Conservation (phyloP, 1,284 basidiomycete species). For the Heliocybe sulcata region DNA sequence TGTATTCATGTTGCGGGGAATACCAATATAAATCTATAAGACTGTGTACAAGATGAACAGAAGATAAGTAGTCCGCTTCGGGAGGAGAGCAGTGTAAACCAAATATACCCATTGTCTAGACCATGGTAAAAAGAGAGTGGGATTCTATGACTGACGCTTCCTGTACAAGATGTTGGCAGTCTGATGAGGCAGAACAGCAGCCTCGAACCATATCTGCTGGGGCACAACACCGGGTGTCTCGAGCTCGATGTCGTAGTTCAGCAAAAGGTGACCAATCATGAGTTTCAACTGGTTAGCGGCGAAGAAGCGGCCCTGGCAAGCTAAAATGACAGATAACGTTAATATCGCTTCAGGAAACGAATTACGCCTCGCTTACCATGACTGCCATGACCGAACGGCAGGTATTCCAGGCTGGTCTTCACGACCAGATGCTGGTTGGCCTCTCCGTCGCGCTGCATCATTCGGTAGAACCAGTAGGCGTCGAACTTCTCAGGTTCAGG, state of each 20-base stretch:
- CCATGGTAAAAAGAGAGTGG: no score
- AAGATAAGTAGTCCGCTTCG: no score
- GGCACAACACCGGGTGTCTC: not conserved
- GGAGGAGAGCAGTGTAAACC: no score
- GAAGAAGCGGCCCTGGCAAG: constrained; percentile 38
- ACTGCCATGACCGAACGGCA: not conserved
- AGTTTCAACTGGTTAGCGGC: constrained; percentile 35
- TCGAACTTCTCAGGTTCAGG: constrained; percentile 8
- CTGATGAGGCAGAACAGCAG: no score
- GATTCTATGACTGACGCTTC: no score
- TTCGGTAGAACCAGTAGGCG: constrained; percentile 6
- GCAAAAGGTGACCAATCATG: constrained; percentile 10
- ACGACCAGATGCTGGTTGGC: constrained; percentile 1
- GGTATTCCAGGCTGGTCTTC: not conserved
- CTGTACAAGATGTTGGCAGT: no score
- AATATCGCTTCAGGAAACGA: not conserved
- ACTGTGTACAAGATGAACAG: no score
- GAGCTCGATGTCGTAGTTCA: constrained; percentile 11
- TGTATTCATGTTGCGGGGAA: no score
- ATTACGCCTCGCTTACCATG: not conserved
- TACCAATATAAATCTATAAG: no score
- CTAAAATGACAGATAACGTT: constrained; percentile 8
- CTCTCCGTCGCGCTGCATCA: not conserved
- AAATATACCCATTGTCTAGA: no score
- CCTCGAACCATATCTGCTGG: not conserved